Evolutionary conservation across 495 filamentous ascomycete genomes (phyloP).

Genomic region (Staphylotrichum longicolle): DNA sequence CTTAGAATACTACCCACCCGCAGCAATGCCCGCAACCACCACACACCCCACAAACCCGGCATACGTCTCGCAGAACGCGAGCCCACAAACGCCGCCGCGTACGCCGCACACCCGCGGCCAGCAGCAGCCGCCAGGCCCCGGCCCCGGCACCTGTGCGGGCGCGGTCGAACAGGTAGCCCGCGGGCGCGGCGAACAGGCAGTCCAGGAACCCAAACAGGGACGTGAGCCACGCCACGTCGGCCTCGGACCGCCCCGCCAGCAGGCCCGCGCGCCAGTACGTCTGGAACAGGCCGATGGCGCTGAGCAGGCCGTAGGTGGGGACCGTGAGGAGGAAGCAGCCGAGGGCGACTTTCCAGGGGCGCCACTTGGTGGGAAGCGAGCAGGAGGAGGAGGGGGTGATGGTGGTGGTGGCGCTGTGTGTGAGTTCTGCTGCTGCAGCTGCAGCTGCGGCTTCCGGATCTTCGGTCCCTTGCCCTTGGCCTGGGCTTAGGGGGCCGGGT

Average conservation of each 20-base stretch:
- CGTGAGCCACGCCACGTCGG: conserved; percentile 34
- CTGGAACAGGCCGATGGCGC: conserved; percentile 33
- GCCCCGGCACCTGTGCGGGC: conserved; percentile 16
- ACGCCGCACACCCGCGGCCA: conserved; percentile 22
- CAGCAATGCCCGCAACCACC: conserved; percentile 26
- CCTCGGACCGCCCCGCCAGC: conserved; percentile 20
- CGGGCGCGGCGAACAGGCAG: conserved; percentile 26
- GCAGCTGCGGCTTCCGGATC: conserved; percentile 11
- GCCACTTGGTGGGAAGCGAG: conserved; percentile 9
- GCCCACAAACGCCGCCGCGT: conserved; percentile 29
- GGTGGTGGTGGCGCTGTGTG: conserved; percentile 4
- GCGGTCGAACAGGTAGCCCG: conserved; percentile 29
- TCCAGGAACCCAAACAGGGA: conserved; percentile 34
- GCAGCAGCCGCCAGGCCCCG: conserved; percentile 5
- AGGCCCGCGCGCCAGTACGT: conserved; percentile 30
- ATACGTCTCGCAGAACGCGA: conserved; percentile 29
- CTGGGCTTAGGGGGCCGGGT: no score
- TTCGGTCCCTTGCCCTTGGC: conserved; percentile 18
- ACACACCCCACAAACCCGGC: conserved; percentile 32
- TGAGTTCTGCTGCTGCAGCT: background rate
- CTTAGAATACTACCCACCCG: conserved; percentile 18
- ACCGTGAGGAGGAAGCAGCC: conserved; percentile 31
- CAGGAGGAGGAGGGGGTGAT: background rate
- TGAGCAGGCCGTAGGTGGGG: conserved; percentile 33
- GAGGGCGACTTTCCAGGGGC: conserved; percentile 30